These are phyloP conservation scores for Tuber calosporum DNA, from an alignment of 495 filamentous ascomycete species.

Conservation along the genomic window DNA sequence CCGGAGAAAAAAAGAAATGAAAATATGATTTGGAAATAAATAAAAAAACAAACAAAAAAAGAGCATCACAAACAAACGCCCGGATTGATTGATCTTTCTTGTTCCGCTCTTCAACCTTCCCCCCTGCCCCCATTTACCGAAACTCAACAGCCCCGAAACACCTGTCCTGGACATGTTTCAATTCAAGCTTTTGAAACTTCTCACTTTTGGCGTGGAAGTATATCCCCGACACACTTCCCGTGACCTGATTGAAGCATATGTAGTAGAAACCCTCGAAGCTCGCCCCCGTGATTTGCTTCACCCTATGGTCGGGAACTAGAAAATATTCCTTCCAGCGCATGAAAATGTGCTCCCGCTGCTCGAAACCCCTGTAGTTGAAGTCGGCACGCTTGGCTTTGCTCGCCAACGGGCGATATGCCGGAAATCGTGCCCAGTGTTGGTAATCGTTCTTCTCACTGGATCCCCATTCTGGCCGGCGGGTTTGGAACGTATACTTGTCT, in stretches of 20 bases:
- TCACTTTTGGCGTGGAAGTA: constrained; percentile 98
- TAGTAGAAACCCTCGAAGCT: constrained; percentile 99
- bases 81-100: constrained; percentile 10
- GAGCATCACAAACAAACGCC: constrained; percentile 14
- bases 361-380: constrained; percentile 58
- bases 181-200: constrained; percentile 90
- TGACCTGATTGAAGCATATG: constrained; percentile 93
- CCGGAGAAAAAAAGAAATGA: constrained; percentile 20
- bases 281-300: constrained; percentile 79
- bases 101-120: not conserved
- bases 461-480: constrained; percentile 83
- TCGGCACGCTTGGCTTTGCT: constrained; percentile 58
- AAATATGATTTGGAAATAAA: constrained; percentile 26
- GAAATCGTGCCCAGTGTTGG: constrained; percentile 88
- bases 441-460: constrained; percentile 87
- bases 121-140: constrained; percentile 54
- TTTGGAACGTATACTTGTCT: constrained; percentile 85
- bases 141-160: constrained; percentile 90
- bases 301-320: constrained; percentile 88
- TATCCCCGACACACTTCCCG: constrained; percentile 78
- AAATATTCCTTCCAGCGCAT: constrained; percentile 99
- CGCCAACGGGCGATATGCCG: constrained; percentile 70
- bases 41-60: constrained; percentile 18
- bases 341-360: constrained; percentile 83
- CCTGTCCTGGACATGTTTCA: constrained; percentile 81